phyloP scores from a whole-genome alignment of 2,329 filamentous ascomycete species.

The Cercospora janseana region DNA sequence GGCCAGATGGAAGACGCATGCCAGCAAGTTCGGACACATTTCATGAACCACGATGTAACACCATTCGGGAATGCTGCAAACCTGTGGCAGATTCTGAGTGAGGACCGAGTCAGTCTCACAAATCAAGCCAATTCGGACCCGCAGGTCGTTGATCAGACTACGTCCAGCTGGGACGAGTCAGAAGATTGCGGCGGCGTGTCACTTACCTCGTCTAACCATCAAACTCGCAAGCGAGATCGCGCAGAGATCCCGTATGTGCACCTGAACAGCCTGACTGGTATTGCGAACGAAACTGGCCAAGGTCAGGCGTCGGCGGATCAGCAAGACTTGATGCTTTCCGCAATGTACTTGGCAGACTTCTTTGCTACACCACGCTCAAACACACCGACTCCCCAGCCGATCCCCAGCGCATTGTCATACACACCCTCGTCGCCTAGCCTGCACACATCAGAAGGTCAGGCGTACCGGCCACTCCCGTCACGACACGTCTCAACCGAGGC shows the following conservation, averaged over 20 bases:
- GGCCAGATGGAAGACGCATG: neutral
- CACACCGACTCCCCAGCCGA: slow-evolving; percentile 23
- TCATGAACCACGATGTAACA: neutral
- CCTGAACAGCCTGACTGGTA: slow-evolving; percentile 32
- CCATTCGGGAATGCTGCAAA: slow-evolving; percentile 26
- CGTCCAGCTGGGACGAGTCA: slow-evolving; percentile 6
- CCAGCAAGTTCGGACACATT: neutral
- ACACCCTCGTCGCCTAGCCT: slow-evolving; percentile 1
- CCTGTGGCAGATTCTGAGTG: slow-evolving; percentile 32
- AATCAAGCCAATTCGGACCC: neutral
- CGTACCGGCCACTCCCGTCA: neutral
- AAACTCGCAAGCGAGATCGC: slow-evolving; percentile 25
- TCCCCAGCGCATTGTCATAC: slow-evolving; percentile 16
- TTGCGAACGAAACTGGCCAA: slow-evolving; percentile 24
- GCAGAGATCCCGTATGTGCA: slow-evolving; percentile 31
- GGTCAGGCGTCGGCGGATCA: slow-evolving; percentile 15
- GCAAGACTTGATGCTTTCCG: slow-evolving; percentile 21
- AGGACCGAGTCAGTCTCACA: neutral
- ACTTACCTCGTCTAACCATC: neutral
- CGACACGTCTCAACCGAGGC: neutral
- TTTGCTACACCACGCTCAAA: slow-evolving; percentile 7
- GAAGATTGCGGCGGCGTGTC: slow-evolving; percentile 13
- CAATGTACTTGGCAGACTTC: slow-evolving; percentile 22
- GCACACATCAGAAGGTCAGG: neutral
- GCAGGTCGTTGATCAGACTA: neutral